Evolutionary conservation across 2,329 filamentous ascomycete genomes (phyloP).

Genomic region (Aspergillaceae sp.): DNA sequence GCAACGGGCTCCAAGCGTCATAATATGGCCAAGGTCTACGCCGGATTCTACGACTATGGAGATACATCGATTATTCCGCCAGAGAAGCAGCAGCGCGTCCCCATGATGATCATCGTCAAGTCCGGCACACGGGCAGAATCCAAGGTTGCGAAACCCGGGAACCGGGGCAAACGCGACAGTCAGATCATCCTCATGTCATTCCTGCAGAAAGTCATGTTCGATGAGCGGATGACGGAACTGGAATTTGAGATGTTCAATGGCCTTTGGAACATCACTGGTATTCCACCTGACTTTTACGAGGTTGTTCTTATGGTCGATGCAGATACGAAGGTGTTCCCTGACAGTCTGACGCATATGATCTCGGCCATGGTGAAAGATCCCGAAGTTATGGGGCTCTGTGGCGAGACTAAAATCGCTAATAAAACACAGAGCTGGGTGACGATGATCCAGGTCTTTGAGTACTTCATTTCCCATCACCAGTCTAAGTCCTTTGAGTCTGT

Average conservation of each 20-base stretch:
- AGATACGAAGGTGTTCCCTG: conserved; percentile 97
- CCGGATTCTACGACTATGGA: conserved; percentile 97
- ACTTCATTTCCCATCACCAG: conserved; percentile 97
- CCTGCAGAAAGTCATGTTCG: conserved; percentile 99
- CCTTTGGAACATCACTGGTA: conserved; percentile 96
- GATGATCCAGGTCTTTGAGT: conserved; percentile 98
- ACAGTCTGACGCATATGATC: conserved; percentile 97
- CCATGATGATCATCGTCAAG: conserved; percentile 95
- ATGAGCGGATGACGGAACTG: conserved; percentile 98
- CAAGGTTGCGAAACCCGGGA: conserved; percentile 76
- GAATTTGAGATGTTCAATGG: conserved; percentile 99
- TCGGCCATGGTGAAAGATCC: conserved; percentile 99
- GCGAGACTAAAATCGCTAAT: conserved; percentile 99
- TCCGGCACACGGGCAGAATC: conserved; percentile 86
- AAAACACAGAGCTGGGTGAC: conserved; percentile 91
- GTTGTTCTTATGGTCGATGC: conserved; percentile 98
- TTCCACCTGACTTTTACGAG: conserved; percentile 96
- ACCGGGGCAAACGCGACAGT: conserved; percentile 96
- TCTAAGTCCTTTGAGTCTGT: conserved; percentile 97
- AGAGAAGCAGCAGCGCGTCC: conserved; percentile 91
- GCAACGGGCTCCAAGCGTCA: conserved; percentile 93
- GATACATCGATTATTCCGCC: conserved; percentile 65
- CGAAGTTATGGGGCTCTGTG: conserved; percentile 97
- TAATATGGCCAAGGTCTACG: conserved; percentile 99
- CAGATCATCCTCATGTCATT: conserved; percentile 99